Base-by-base conservation (phyloP, 1,139 yeast genomes). In the Candida buenavistaensis region DNA sequence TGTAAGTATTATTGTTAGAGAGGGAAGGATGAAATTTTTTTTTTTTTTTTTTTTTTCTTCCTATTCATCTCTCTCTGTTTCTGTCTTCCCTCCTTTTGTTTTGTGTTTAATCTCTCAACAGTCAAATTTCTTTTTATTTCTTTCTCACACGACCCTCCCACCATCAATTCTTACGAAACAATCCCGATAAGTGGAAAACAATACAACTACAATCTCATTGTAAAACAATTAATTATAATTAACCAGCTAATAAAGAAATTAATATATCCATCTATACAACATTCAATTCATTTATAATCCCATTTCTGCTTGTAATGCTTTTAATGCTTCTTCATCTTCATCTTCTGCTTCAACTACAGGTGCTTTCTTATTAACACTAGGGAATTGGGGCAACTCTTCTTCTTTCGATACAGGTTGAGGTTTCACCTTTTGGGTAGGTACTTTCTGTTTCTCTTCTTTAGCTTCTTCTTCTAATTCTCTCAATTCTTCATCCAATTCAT, bases 301-400 rank as follows among this genome's bases (percentile, higher is more conserved):
- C 97, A 90, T 90, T 59, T 90, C 97, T 15, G 95, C 96, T 62
- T 86, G 95, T 47, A 90, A 68, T 46, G 87, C 94, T 55, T 82
- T 80, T 57, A 90, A 72, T 43, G 96, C 97, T 56, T 83, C 89
- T 59, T 89, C 97, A 58, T 90, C 95, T 51, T 86, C 95, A 50
- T 85, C 94, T 39, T 82, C 89, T n/a, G n/a, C n/a, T 43, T 80
- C 86, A 10, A 54, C 43, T 37, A 47, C 40, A 59, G 71, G 28
- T 64, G 70, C 48, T 54, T 54, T 49, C 54, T 64, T 66, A 44
- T 50, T 60, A 26, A 72, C 75, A 9, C 65, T 50, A 13, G 78
- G 78, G 61, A 75, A 77, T 34, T 59, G 62, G 2, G 82, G 82
- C 50, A 77, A 55, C 21, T 43, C 37, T 37, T 56, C 56, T 40